Percentiles rank a stretch among this genome's conserved stretches.
Evolutionary conservation across 495 filamentous ascomycete genomes (phyloP).

Genomic region (Podospora bellae-mahoneyi): DNA sequence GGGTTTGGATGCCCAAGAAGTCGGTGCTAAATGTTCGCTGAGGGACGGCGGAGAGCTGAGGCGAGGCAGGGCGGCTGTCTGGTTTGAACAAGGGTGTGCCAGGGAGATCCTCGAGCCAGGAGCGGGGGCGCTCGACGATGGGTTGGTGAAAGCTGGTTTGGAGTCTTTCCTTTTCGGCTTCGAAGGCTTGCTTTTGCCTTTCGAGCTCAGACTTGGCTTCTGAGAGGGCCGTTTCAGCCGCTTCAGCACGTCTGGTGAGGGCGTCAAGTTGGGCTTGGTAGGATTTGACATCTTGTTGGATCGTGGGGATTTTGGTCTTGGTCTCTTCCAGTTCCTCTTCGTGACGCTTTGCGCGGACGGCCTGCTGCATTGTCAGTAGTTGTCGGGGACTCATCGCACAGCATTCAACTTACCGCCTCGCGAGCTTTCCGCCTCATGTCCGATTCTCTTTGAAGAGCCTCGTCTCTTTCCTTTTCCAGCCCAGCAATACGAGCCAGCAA

Average conservation of each 20-base stretch:
- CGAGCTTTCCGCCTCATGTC: slow-evolving; percentile 83
- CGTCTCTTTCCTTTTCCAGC: slow-evolving; percentile 87
- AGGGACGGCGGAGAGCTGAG: slow-evolving; percentile 36
- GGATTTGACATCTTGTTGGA: slow-evolving; percentile 53
- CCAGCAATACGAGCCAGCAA: slow-evolving; percentile 67
- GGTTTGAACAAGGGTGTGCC: slow-evolving; percentile 36
- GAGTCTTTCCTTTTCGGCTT: slow-evolving; percentile 68
- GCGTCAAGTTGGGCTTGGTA: slow-evolving; percentile 61
- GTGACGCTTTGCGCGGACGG: slow-evolving; percentile 65
- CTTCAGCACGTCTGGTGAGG: slow-evolving; percentile 60
- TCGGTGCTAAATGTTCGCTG: slow-evolving; percentile 49
- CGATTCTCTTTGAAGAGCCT: slow-evolving; percentile 73
- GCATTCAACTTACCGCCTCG: slow-evolving; percentile 61
- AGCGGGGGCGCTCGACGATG: slow-evolving; percentile 65
- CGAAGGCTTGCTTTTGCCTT: slow-evolving; percentile 56
- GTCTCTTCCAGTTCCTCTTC: slow-evolving; percentile 81
- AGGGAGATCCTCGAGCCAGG: slow-evolving; percentile 63
- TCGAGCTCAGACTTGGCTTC: slow-evolving; percentile 47
- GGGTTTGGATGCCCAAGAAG: slow-evolving; percentile 42
- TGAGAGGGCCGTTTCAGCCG: slow-evolving; percentile 59
- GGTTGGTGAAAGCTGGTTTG: slow-evolving; percentile 57
- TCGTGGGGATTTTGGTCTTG: slow-evolving; percentile 59
- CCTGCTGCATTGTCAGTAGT: slow-evolving; percentile 46
- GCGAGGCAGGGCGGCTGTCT: slow-evolving; percentile 47
- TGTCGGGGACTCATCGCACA: slow-evolving; percentile 19